Evolutionary conservation across 306 rosid genomes (phyloP), one percentile per base, ranked within the genome.

Genomic region (Parietaria judaica): DNA sequence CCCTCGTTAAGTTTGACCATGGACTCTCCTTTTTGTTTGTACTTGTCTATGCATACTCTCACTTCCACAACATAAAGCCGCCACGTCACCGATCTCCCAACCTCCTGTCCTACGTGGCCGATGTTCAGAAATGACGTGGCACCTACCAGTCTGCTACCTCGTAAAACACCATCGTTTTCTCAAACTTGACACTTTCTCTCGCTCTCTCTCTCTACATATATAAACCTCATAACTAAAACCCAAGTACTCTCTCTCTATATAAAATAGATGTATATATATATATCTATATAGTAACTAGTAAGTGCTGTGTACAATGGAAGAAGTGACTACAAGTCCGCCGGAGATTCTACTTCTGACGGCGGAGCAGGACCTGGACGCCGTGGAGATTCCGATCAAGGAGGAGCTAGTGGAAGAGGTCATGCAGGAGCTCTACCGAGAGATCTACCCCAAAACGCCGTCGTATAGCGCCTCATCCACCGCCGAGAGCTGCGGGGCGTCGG

Each of bases 381-480:
- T 66, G 34, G 78, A 73, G 38, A 34, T 68, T 43, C 66, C 78
- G 11, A 68, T 74, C 16, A 48, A 59, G 15, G 78, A 74, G 55
- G 74, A 74, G 44, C 16, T 36, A 5, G 11, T 74, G 8, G 74
- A 74, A 61, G 60, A 74, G 66, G 58, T 74, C 73, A 74, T 74
- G 78, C 74, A 58, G 31, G 78, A 74, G 70, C 78, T 74, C 12
- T 74, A 74, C 74, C 54, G 57, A 37, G 78, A 68, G 58, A 68
- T 74, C 11, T 4, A 43, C 50, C 1, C n/a, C 36, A 14, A 23
- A 44, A 14, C 51, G 6, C 14, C 16, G 4, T 34, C 52, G 39
- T 7, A 49, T 41, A 8, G 9, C 38, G 1, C 44, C 70, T 47
- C 43, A n/a, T 10, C 46, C 43, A 8, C 13, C 2, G 61, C 11